A percentile compares a stretch with the other conserved stretches of the same genome.
These are phyloP conservation scores for Aspergillus jensenii DNA, from an alignment of 2,329 filamentous ascomycete genomes.

Conservation along the genomic window DNA sequence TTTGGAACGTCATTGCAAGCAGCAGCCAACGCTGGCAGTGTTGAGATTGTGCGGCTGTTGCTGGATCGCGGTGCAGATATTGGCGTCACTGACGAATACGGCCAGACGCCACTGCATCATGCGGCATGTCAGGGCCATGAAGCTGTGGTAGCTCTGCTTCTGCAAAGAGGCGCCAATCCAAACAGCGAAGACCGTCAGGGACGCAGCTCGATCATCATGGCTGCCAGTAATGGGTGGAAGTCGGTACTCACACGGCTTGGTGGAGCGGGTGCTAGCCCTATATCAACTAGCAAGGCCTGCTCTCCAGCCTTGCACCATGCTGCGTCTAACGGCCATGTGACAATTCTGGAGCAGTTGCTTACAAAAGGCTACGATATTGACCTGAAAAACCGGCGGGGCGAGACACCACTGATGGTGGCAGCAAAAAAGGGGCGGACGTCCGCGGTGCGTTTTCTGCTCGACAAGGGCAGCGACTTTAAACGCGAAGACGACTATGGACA, in stretches of 20 bases:
- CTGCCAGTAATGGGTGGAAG: not conserved
- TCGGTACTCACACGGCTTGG: not conserved
- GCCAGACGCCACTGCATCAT: not conserved
- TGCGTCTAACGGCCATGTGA: not conserved
- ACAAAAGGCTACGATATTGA: not conserved
- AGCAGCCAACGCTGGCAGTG: not conserved
- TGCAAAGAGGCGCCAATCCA: not conserved
- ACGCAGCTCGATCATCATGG: not conserved
- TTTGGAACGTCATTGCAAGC: not conserved
- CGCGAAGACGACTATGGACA: not conserved
- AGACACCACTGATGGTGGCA: not conserved
- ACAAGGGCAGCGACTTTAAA: not conserved
- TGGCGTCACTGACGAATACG: not conserved
- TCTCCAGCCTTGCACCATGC: not conserved
- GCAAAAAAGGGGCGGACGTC: fast-evolving
- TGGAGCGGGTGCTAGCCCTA: not conserved
- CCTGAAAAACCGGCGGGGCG: not conserved
- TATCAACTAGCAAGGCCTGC: not conserved
- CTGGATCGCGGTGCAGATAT: not conserved
- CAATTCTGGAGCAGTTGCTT: not conserved
- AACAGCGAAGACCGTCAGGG: not conserved
- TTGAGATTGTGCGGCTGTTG: not conserved
- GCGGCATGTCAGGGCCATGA: not conserved
- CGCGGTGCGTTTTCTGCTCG: not conserved
- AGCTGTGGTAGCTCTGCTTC: not conserved